These are phyloP conservation scores for Cercospora berteroae DNA, from an alignment of 2,329 filamentous ascomycete species.

Conservation along the genomic window DNA sequence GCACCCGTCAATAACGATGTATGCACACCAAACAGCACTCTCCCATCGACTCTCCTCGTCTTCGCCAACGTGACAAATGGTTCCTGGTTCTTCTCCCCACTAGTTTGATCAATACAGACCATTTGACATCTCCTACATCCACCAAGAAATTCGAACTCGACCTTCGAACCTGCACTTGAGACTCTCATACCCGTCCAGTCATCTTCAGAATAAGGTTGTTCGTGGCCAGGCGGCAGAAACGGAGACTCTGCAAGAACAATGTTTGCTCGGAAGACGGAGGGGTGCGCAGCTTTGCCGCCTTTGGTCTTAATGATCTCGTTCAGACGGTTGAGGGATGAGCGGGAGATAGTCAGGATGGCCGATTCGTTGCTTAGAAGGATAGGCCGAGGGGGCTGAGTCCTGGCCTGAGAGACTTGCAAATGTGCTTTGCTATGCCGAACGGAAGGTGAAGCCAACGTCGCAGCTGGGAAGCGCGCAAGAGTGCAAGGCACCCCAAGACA, in stretches of 20 bases:
- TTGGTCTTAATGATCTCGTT: slow-evolving; percentile 67
- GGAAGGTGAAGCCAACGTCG: slow-evolving; percentile 54
- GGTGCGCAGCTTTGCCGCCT: slow-evolving; percentile 64
- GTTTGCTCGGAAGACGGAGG: slow-evolving; percentile 84
- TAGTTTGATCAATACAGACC: slow-evolving; percentile 89
- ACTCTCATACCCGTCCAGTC: slow-evolving; percentile 69
- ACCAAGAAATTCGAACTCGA: slow-evolving; percentile 70
- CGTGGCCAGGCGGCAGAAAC: slow-evolving; percentile 43
- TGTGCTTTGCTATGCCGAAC: slow-evolving; percentile 71
- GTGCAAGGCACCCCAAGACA: slow-evolving; percentile 76
- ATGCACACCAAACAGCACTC: slow-evolving; percentile 88
- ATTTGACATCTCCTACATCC: slow-evolving; percentile 90
- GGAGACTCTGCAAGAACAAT: slow-evolving; percentile 65
- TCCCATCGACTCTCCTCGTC: slow-evolving; percentile 77
- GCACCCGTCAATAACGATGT: slow-evolving; percentile 30
- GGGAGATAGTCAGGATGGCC: slow-evolving; percentile 81
- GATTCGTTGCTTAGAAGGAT: slow-evolving; percentile 91
- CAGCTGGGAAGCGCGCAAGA: slow-evolving; percentile 75
- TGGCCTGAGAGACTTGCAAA: slow-evolving; percentile 47
- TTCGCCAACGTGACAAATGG: slow-evolving; percentile 87
- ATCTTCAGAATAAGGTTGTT: slow-evolving; percentile 75
- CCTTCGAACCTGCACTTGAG: slow-evolving; percentile 40
- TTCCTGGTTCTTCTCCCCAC: slow-evolving; percentile 73
- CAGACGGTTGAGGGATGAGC: slow-evolving; percentile 72
- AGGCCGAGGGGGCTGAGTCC: slow-evolving; percentile 40